A percentile compares a stretch with the other conserved stretches of the same genome.
phyloP scores from a whole-genome alignment of 108 stramenopile genomes.

The Aureococcus anophagefferens region DNA sequence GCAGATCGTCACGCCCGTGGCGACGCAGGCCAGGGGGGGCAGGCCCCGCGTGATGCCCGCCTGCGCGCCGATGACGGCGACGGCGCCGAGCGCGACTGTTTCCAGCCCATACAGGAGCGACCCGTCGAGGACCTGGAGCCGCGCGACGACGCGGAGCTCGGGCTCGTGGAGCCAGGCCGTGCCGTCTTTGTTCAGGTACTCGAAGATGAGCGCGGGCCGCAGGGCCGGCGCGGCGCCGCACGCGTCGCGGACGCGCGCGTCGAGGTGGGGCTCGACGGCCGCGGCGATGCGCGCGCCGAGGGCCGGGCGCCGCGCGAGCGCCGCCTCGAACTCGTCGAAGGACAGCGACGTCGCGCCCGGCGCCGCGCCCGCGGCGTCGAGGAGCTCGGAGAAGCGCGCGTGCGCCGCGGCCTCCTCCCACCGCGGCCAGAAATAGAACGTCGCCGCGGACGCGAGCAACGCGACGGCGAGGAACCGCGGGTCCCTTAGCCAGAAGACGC shows the following conservation, averaged over 20 bases:
- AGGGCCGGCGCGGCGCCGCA: background rate
- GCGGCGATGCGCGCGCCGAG: too few relatives aligned
- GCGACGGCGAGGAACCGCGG: slow-evolving; percentile 1
- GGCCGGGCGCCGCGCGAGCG: too few relatives aligned
- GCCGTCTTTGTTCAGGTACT: background rate
- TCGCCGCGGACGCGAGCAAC: background rate
- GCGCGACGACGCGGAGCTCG: background rate
- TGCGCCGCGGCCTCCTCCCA: background rate
- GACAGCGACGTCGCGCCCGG: background rate
- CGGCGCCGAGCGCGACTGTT: background rate
- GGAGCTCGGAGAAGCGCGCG: background rate
- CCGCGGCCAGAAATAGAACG: background rate
- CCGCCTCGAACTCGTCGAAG: background rate
- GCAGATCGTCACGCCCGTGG: background rate
- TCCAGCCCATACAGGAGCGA: background rate
- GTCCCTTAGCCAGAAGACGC: slow-evolving; percentile 9
- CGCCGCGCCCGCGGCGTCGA: background rate
- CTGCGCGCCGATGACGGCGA: slow-evolving; percentile 5
- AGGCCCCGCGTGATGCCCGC: slow-evolving; percentile 1
- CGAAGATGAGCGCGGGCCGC: background rate
- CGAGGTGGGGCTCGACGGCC: too few relatives aligned
- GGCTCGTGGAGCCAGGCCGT: background rate
- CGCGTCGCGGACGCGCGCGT: too few relatives aligned
- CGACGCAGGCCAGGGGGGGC: background rate
- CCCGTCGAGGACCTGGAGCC: background rate